phyloP scores from a whole-genome alignment of 495 filamentous ascomycete species.

The Xylaria curta region DNA sequence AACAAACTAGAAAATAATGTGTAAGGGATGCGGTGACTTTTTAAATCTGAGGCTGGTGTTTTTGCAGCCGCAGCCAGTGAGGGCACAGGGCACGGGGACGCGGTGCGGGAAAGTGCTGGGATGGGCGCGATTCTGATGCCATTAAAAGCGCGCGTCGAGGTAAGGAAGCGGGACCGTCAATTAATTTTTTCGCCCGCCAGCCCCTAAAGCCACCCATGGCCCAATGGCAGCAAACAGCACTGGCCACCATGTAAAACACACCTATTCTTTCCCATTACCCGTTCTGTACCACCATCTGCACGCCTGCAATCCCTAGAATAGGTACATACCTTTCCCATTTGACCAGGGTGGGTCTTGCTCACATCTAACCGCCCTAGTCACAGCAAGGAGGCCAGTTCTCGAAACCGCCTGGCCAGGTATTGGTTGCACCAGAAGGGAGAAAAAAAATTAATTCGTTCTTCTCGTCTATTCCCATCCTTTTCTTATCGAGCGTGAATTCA shows the following conservation, averaged over 20 bases:
- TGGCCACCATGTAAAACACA: constrained; percentile 9
- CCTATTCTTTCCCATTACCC: neutral
- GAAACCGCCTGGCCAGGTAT: neutral
- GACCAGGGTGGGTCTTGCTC: constrained; percentile 7
- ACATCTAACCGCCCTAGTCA: constrained; percentile 11
- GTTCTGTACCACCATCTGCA: neutral
- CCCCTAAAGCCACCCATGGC: neutral
- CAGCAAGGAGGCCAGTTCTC: constrained; percentile 19
- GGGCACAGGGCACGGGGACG: constrained; percentile 15
- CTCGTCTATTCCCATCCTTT: neutral
- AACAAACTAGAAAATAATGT: neutral
- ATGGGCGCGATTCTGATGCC: constrained; percentile 14
- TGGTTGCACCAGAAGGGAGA: neutral
- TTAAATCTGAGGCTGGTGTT: constrained; percentile 13
- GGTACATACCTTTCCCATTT: neutral
- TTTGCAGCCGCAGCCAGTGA: constrained; percentile 13
- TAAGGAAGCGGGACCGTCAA: constrained; percentile 15
- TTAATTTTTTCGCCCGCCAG: neutral
- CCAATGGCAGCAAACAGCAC: constrained; percentile 2
- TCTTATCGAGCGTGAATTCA: neutral
- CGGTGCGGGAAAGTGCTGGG: neutral
- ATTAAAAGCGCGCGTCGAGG: constrained; percentile 18
- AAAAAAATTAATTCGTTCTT: neutral
- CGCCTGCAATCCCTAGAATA: no score
- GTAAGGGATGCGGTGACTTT: constrained; percentile 1